A percentile compares a stretch with the other conserved stretches of the same genome.
phyloP scores from a whole-genome alignment of 2,329 filamentous ascomycete species.

The Reticulascus tulasneorum region DNA sequence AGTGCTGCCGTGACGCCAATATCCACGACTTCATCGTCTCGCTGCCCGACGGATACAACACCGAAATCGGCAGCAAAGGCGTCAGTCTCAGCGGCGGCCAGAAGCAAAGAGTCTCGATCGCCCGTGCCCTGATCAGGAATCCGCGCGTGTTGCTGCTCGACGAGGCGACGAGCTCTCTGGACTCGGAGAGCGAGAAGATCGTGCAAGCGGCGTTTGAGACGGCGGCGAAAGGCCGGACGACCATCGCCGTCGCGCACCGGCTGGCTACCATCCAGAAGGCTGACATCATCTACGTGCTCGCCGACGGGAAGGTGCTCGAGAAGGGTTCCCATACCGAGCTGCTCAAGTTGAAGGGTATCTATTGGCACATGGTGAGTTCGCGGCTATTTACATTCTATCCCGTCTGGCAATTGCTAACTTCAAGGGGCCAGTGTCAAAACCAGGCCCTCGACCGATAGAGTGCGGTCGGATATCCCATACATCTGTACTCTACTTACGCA shows the following conservation, averaged over 20 bases:
- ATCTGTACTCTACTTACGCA: no score
- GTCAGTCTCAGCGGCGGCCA: constrained; percentile 68
- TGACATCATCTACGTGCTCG: constrained; percentile 39
- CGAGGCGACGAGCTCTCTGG: constrained; percentile 65
- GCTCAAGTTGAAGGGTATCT: background rate
- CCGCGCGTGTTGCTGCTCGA: constrained; percentile 64
- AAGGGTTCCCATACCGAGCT: constrained; percentile 34
- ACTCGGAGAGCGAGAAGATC: constrained; percentile 51
- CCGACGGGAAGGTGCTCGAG: constrained; percentile 34
- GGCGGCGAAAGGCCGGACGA: background rate
- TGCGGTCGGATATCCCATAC: no score
- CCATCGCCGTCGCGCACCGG: constrained; percentile 35
- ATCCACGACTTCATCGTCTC: constrained; percentile 39
- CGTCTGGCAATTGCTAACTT: no score
- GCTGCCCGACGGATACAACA: constrained; percentile 50
- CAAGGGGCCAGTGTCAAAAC: no score
- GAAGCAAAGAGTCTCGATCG: constrained; percentile 61
- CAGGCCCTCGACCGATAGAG: no score
- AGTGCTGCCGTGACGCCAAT: constrained; percentile 40
- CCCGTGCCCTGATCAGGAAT: constrained; percentile 56
- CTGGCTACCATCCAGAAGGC: constrained; percentile 36
- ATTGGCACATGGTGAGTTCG: constrained; percentile 1
- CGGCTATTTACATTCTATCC: no score
- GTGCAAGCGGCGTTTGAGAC: constrained; percentile 40
- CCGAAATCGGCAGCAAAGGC: constrained; percentile 61